Base-by-base conservation (phyloP, 371 early-diverging fungal genomes). In the Mucor lusitanicus region DNA sequence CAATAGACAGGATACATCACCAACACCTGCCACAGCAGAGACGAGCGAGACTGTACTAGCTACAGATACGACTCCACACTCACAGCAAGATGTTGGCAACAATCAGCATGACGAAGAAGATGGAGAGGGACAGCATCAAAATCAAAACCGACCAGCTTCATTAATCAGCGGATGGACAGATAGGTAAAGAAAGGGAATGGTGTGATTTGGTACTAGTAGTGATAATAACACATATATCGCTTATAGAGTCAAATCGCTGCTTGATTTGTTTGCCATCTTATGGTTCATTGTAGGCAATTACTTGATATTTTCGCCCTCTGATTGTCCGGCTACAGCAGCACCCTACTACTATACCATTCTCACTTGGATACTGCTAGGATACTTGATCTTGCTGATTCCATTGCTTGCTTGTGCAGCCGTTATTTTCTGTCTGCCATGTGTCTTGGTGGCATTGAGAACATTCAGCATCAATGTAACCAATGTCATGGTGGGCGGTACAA, bases 231-330 rank as follows among this genome's bases (percentile, higher is more conserved):
- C 56, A 56, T 15, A 13, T 30, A 6, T 9, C 15, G 6, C 6
- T 3, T 6, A 28, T 54, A 75, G 82, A 9, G 21, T 72, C 0
- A 81, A 84, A 63, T 86, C 88, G 6, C 58, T 90, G 23, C 68
- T 91, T 55, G 87, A 88, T 68, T 64, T 90, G 19, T 74, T 84
- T 73, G 87, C 87, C 13, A 83, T 89, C 12, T 76, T 89, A 32
- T 79, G 90, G 74, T 92, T 91, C 72, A 80, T 93, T 44, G 67
- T 89, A 48, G 91, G 91, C 64, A 92, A 91, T 69, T 87, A 89
- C 67, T 82, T 90, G 37, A 62, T 89, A 23, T 91, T 90, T 64
- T 79, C 87, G 2, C 71, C 78, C 9, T 72, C 73, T 1, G 48
- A 32, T 8, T 90, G 88, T 68, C 69, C 78, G 8, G 15, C 40